These are phyloP conservation scores for Kwoniella dendrophila DNA, from an alignment of 768 basidiomycete species.

Conservation along the genomic window DNA sequence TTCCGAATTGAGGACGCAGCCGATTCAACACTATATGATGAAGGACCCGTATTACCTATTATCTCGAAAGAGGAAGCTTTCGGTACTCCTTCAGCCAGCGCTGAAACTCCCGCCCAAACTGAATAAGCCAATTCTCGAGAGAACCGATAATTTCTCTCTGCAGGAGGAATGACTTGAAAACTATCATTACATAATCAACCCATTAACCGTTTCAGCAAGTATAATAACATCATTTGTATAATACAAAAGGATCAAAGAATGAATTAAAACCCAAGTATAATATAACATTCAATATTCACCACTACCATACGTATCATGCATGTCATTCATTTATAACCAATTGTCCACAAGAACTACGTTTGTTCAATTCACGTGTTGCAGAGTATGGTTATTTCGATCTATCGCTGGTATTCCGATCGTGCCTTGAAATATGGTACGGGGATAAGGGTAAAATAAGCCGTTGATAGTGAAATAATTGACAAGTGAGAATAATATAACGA, in stretches of 20 bases:
- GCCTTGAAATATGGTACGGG: background rate
- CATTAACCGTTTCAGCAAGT: background rate
- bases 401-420: conserved; percentile 6
- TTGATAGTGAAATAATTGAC: conserved; percentile 6
- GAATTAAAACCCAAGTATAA: background rate
- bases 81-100: background rate
- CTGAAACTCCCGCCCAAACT: conserved; percentile 2
- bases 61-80: conserved; percentile 4
- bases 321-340: too few species aligned
- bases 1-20: conserved; percentile 10
- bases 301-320: too few species aligned
- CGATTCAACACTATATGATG: background rate
- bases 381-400: background rate
- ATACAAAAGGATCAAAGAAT: background rate
- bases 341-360: too few species aligned
- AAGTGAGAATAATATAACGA: too few species aligned
- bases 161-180: background rate
- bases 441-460: background rate
- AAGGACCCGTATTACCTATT: background rate
- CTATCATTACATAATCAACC: background rate
- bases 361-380: too few species aligned
- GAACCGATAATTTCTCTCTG: too few species aligned
- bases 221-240: background rate
- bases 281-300: background rate
- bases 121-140: background rate